Percentiles rank a stretch among this genome's conserved stretches.
These are phyloP conservation scores for Chlamydomonas asymmetrica DNA, from an alignment of 139 green algal species.

Conservation along the genomic window DNA sequence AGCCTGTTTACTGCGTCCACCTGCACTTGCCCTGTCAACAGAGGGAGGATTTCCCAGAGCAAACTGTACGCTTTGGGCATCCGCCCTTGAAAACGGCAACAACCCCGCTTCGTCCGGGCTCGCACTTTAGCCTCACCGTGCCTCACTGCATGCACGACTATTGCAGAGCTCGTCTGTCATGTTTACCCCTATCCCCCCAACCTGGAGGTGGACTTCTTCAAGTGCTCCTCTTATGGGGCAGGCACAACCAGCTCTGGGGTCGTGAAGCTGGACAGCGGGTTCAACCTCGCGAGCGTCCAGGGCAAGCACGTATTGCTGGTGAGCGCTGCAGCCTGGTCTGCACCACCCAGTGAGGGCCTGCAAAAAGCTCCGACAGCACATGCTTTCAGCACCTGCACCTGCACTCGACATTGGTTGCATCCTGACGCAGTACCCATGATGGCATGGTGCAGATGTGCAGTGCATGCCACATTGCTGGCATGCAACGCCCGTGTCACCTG, in stretches of 20 bases:
- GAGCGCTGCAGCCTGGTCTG: not conserved
- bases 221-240: slow-evolving; percentile 18
- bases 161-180: slow-evolving; percentile 25
- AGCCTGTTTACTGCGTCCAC: not conserved
- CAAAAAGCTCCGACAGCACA: not conserved
- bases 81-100: not conserved
- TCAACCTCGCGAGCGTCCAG: slow-evolving; percentile 7
- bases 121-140: not conserved
- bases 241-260: slow-evolving; percentile 17
- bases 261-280: slow-evolving; percentile 21
- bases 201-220: slow-evolving; percentile 33
- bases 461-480: not conserved
- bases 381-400: not conserved
- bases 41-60: not conserved
- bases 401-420: not conserved
- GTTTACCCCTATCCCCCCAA: slow-evolving; percentile 21
- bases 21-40: not conserved
- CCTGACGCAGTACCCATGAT: too few relatives aligned
- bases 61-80: not conserved
- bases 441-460: not conserved
- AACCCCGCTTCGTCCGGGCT: not conserved
- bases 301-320: slow-evolving; percentile 40
- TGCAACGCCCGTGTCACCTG: not conserved
- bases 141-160: not conserved
- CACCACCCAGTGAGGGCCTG: not conserved